Base-by-base conservation (phyloP, 202 grass and related monocot genomes). In the Saccharum hybrid region DNA sequence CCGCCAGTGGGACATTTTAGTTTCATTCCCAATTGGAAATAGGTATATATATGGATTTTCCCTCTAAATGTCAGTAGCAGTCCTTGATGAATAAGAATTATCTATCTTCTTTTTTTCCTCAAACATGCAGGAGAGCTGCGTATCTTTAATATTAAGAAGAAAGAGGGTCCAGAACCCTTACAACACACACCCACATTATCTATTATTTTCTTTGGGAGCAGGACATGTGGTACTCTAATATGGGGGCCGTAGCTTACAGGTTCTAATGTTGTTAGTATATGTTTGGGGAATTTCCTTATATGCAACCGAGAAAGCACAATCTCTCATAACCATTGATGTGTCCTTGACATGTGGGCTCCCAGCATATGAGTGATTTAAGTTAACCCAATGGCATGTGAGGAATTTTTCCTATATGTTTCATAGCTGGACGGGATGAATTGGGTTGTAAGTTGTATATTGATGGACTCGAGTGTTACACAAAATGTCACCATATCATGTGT, bases 141-240 rank as follows among this genome's bases (percentile, higher is more conserved):
- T 56, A 52, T 19, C 49, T 51, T 51, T 51, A 54, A 46, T 54
- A 54, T 54, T 54, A 56, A n/a, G 7, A 56, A 56, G 49, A 18
- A 52, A 52, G 52, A 56, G 7, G 52, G 52, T n/a, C 52, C 52
- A 56, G 52, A n/a, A 56, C 52, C 52, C 52, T 56, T 56, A n/a
- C 18, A 56, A n/a, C 18, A 56, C 52, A 19, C 18, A 56, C 52
- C 52, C 52, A 56, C 18, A 56, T 5, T 60, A 10, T 62, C 22
- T 66, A 22, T 81, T 83, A 16, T 54, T 46, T 76, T 62, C 19
- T 84, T 78, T 39, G 54, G 31, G 57, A 18, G 66, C 15, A 67
- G 43, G 23, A 57, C 13, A 82, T 64, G 61, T 56, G 61, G 77
- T 77, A 14, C 14, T 84, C 51, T 56, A 42, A 62, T 75, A 84